phyloP scores from a whole-genome alignment of 805 yeast genomes.

The Hanseniaspora taiwanica region DNA sequence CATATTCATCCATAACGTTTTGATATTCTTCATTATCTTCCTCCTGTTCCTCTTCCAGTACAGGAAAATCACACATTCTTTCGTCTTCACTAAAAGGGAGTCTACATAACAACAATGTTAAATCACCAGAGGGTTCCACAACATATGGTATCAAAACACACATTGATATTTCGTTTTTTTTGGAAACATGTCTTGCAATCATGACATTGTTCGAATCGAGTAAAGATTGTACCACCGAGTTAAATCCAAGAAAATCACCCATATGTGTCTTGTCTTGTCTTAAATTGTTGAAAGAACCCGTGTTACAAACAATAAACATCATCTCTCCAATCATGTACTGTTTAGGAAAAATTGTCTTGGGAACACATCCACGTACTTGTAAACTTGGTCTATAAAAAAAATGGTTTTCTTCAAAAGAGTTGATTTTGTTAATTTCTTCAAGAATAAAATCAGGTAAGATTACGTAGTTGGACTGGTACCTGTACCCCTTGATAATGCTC shows the following conservation, averaged over 20 bases:
- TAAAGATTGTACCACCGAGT: conserved; percentile 41
- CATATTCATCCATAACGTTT: neutral
- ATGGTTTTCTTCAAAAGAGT: too few species aligned
- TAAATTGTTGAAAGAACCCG: too few species aligned
- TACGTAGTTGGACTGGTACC: conserved; percentile 48
- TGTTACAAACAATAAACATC: conserved; percentile 3
- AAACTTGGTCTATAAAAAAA: conserved; percentile 2
- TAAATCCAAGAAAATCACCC: conserved; percentile 30
- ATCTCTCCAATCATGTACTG: conserved; percentile 5
- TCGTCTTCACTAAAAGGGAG: conserved; percentile 72
- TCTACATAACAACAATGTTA: conserved; percentile 37
- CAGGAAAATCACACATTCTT: conserved; percentile 40
- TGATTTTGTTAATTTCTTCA: conserved; percentile 14
- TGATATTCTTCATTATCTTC: conserved; percentile 4
- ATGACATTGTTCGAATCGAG: conserved; percentile 34
- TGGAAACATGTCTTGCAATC: conserved; percentile 51
- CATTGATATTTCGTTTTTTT: conserved; percentile 29
- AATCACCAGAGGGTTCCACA: conserved; percentile 11
- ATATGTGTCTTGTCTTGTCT: conserved; percentile 10
- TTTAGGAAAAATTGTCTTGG: neutral
- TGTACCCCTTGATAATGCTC: conserved; percentile 45
- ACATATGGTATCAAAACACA: conserved; percentile 43
- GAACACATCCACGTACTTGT: neutral
- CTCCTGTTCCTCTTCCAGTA: conserved; percentile 22
- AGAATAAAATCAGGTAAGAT: conserved; percentile 38